Percentiles rank a stretch among this genome's conserved stretches.
Evolutionary conservation across 495 filamentous ascomycete species (phyloP).

Genomic region (Lepraria neglecta): DNA sequence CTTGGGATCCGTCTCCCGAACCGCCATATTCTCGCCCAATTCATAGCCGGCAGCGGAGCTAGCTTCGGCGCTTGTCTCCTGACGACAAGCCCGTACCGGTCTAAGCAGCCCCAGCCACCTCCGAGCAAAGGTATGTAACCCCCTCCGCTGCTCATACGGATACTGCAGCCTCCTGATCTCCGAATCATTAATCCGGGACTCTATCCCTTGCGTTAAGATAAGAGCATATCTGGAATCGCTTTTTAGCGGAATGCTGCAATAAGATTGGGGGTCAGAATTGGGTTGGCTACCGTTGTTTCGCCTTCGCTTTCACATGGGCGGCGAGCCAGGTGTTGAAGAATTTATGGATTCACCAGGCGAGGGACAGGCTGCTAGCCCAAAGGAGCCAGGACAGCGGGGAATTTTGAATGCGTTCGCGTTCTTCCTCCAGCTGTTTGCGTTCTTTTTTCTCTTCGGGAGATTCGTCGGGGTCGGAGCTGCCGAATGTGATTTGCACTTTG

Average conservation of each 20-base stretch:
- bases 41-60: background rate
- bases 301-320: too few species aligned
- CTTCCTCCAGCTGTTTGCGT: too few species aligned
- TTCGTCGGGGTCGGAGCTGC: too few species aligned
- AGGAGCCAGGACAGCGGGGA: background rate
- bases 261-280: too few species aligned
- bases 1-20: background rate
- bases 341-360: background rate
- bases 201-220: background rate
- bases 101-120: background rate
- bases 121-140: background rate
- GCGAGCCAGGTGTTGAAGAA: background rate
- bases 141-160: background rate
- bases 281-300: too few species aligned
- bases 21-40: constrained; percentile 1
- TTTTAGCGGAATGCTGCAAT: too few species aligned
- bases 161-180: background rate
- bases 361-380: background rate
- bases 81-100: background rate
- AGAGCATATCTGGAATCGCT: background rate
- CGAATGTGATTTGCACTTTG: too few species aligned
- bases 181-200: background rate
- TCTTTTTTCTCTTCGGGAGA: too few species aligned
- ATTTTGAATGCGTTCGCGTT: background rate
- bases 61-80: background rate